Percentiles rank a stretch among this genome's conserved stretches.
Conservation (phyloP, 768 basidiomycete genomes). For the Mycena indigotica region DNA sequence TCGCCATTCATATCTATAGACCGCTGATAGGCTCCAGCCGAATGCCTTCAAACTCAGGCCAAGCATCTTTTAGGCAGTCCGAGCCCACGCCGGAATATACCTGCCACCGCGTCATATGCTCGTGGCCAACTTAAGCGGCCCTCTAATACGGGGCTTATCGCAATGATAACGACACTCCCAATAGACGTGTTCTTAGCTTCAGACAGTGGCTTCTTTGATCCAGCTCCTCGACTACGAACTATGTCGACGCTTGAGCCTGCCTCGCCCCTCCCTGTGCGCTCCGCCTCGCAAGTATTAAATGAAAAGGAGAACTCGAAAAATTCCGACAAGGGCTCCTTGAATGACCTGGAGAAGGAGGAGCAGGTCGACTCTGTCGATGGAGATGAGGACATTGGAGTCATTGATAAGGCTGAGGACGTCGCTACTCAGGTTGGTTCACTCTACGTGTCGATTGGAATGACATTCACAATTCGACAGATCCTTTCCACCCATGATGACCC, state of each 20-base stretch:
- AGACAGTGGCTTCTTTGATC: background rate
- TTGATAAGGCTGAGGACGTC: slow-evolving; percentile 47
- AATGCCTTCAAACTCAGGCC: too few species aligned
- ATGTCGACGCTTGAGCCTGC: background rate
- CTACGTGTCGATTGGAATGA: background rate
- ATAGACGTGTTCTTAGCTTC: background rate
- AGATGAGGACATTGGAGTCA: slow-evolving; percentile 26
- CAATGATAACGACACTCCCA: background rate
- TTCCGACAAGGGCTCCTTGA: slow-evolving; percentile 5
- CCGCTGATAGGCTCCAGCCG: too few species aligned
- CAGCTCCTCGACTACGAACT: too few species aligned
- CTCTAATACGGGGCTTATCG: too few species aligned
- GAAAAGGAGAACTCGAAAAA: slow-evolving; percentile 9
- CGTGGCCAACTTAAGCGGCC: too few species aligned
- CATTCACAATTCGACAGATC: slow-evolving; percentile 32
- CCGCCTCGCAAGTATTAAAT: too few species aligned
- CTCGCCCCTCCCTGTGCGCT: too few species aligned
- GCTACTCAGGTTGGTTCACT: slow-evolving; percentile 37
- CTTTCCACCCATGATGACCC: slow-evolving; percentile 54
- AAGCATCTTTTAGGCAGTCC: too few species aligned
- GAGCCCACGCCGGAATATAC: too few species aligned
- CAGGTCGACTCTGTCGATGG: slow-evolving; percentile 13
- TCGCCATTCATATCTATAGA: too few species aligned
- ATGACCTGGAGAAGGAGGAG: slow-evolving; percentile 11
- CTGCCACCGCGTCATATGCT: too few species aligned